Evolutionary conservation across 2,329 filamentous ascomycete genomes (phyloP).

Genomic region (Simplicillium aogashimaense): DNA sequence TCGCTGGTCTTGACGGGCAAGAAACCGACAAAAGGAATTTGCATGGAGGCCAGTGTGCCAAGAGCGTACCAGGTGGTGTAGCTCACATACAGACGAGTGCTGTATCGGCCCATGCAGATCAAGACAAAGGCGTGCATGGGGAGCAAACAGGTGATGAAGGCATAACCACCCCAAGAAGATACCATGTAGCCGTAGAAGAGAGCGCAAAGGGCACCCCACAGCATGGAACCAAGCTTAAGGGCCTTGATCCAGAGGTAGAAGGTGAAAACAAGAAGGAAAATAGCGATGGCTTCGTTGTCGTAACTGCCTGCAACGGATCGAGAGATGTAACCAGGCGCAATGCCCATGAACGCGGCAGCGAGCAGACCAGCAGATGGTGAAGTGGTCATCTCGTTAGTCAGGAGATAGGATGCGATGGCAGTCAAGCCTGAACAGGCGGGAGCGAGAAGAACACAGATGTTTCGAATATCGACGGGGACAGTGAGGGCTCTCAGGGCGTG

Average conservation of each 20-base stretch:
- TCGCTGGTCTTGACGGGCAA: conserved; percentile 93
- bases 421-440: conserved; percentile 92
- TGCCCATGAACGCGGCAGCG: conserved; percentile 93
- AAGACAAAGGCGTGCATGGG: conserved; percentile 90
- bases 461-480: conserved; percentile 93
- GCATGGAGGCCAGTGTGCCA: conserved; percentile 95
- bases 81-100: conserved; percentile 84
- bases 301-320: conserved; percentile 96
- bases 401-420: conserved; percentile 82
- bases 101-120: conserved; percentile 94
- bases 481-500: conserved; percentile 82
- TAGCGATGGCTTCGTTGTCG: conserved; percentile 98
- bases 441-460: conserved; percentile 94
- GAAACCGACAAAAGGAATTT: conserved; percentile 98
- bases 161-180: conserved; percentile 97
- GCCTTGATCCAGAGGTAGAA: conserved; percentile 99
- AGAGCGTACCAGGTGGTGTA: conserved; percentile 98
- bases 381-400: conserved; percentile 96
- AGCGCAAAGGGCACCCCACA: conserved; percentile 91
- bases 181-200: conserved; percentile 99
- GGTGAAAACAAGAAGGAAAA: conserved; percentile 96
- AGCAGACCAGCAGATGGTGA: conserved; percentile 90
- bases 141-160: conserved; percentile 97
- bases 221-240: conserved; percentile 88
- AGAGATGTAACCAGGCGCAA: conserved; percentile 94